phyloP scores from a whole-genome alignment of 75 land plant species.

The Cupressus sempervirens region DNA sequence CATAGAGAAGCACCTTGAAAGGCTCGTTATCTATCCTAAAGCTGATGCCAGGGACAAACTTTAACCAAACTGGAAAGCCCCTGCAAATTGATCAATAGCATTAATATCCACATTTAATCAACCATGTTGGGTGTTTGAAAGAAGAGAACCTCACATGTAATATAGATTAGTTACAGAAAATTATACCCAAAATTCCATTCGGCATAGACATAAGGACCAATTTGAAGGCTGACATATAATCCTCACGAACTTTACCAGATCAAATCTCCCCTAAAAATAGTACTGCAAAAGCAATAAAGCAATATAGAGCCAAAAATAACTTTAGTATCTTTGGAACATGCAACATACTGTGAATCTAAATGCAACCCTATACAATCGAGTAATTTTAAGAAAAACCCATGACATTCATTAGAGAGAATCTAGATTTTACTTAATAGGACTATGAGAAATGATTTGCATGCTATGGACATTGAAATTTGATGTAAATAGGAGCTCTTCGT shows the following conservation, averaged over 20 bases:
- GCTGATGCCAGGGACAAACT: constrained; percentile 86
- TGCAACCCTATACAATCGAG: neutral
- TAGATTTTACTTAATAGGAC: neutral
- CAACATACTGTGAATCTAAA: neutral
- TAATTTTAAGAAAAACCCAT: neutral
- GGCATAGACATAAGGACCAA: constrained; percentile 61
- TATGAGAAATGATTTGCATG: neutral
- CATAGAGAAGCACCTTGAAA: constrained; percentile 60
- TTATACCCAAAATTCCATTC: constrained; percentile 66
- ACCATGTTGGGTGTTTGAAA: neutral
- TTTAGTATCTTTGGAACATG: neutral
- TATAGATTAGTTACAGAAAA: neutral
- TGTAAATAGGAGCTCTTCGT: neutral
- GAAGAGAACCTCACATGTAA: neutral
- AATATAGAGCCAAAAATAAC: neutral
- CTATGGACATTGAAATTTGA: neutral
- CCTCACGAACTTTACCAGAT: constrained; percentile 57
- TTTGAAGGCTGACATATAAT: constrained; percentile 41
- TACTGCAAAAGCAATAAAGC: constrained; percentile 28
- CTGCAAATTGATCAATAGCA: constrained; percentile 27
- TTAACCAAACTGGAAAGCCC: constrained; percentile 89
- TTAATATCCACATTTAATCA: neutral
- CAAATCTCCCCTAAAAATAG: constrained; percentile 49
- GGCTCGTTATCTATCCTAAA: constrained; percentile 89
- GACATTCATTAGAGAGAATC: neutral